phyloP scores from a whole-genome alignment of 768 basidiomycete genomes.

The Lentinula edodes region DNA sequence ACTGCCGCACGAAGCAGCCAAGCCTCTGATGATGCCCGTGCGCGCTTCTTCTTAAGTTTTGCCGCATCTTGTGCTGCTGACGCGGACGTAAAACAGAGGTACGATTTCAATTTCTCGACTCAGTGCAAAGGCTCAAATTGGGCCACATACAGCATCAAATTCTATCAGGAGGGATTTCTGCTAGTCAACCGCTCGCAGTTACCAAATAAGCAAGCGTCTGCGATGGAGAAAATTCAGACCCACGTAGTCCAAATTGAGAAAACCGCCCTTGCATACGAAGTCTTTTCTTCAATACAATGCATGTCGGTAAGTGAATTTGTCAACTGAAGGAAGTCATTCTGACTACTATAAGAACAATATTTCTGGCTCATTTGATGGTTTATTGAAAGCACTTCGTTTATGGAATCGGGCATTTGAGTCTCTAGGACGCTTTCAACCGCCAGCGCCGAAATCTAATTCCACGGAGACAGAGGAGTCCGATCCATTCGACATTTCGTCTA shows the following conservation, averaged over 20 bases:
- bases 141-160: constrained; percentile 29
- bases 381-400: constrained; percentile 68
- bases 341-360: constrained; percentile 49
- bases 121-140: background rate
- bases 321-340: background rate
- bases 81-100: constrained; percentile 63
- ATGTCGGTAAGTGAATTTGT: constrained; percentile 43
- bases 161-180: constrained; percentile 57
- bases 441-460: constrained; percentile 17
- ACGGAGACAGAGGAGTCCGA: constrained; percentile 34
- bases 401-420: constrained; percentile 79
- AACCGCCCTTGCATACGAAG: constrained; percentile 66
- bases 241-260: constrained; percentile 60
- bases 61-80: constrained; percentile 58
- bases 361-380: constrained; percentile 45
- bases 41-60: constrained; percentile 56
- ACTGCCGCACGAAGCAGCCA: constrained; percentile 35
- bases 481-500: constrained; percentile 50
- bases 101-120: background rate
- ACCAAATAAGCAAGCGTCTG: constrained; percentile 42
- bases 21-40: constrained; percentile 45
- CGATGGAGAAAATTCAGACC: constrained; percentile 50
- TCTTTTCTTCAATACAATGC: constrained; percentile 65
- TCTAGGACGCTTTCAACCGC: constrained; percentile 51
- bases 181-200: constrained; percentile 35